Percentiles rank a stretch among this genome's conserved stretches.
phyloP scores from a whole-genome alignment of 176 grass and related monocot species.

The Triticum turgidum region DNA sequence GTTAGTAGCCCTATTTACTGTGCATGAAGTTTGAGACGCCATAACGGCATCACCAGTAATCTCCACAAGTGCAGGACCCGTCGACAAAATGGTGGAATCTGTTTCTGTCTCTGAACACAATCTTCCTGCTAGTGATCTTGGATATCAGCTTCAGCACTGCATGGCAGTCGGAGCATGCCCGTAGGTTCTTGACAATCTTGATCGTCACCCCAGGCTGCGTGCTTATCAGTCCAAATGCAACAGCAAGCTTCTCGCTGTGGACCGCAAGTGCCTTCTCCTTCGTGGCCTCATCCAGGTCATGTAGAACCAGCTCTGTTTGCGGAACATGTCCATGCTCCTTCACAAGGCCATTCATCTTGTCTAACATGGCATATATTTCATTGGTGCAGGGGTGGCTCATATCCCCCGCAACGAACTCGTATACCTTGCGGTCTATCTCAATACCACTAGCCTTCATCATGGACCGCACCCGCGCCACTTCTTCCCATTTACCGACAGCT shows the following conservation, averaged over 20 bases:
- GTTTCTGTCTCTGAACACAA: conserved; percentile 85
- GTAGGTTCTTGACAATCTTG: conserved; percentile 90
- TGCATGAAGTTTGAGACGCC: not conserved
- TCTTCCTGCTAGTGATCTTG: conserved; percentile 62
- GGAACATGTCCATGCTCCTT: conserved; percentile 72
- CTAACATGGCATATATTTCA: conserved; percentile 77
- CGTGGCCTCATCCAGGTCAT: conserved; percentile 59
- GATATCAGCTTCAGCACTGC: conserved; percentile 70
- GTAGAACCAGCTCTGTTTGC: conserved; percentile 64
- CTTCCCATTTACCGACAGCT: conserved; percentile 61
- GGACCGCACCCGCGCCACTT: conserved; percentile 49
- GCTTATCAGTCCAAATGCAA: conserved; percentile 81
- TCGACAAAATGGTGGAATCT: conserved; percentile 87
- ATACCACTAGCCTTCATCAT: conserved; percentile 83
- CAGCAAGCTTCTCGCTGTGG: conserved; percentile 89
- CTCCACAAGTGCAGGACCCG: conserved; percentile 71
- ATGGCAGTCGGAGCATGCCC: conserved; percentile 83
- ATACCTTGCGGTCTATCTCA: conserved; percentile 61
- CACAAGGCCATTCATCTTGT: conserved; percentile 62
- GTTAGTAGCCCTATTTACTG: not conserved
- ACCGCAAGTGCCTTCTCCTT: conserved; percentile 70
- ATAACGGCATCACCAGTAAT: conserved; percentile 75
- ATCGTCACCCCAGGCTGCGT: conserved; percentile 56
- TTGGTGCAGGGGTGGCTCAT: conserved; percentile 55
- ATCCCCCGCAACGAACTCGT: conserved; percentile 80